Evolutionary conservation across 2,329 filamentous ascomycete genomes (phyloP).

Genomic region (Incumbomyces delicatus): DNA sequence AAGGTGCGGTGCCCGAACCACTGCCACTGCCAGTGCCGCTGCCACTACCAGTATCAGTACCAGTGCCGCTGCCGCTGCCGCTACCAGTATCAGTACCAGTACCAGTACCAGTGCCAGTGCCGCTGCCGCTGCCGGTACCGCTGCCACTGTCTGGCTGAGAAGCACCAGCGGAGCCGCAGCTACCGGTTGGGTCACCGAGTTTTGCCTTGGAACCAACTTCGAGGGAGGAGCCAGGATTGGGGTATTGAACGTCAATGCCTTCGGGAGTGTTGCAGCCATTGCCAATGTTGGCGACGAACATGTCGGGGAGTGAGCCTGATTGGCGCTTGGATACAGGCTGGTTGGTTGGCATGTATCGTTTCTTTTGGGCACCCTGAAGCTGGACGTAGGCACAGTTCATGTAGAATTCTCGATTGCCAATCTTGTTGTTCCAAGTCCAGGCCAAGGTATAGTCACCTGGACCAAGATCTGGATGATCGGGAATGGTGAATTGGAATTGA

Average conservation of each 20-base stretch:
- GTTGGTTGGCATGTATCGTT: slow-evolving; percentile 28
- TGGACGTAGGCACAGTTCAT: slow-evolving; percentile 84
- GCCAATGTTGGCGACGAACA: slow-evolving; percentile 60
- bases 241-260: slow-evolving; percentile 53
- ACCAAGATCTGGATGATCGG: slow-evolving; percentile 49
- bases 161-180: slow-evolving; percentile 18
- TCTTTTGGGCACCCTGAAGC: slow-evolving; percentile 45
- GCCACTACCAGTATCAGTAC: slow-evolving; percentile 9
- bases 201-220: slow-evolving; percentile 10
- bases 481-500: slow-evolving; percentile 62
- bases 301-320: slow-evolving; percentile 52
- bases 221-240: slow-evolving; percentile 51
- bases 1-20: slow-evolving; percentile 7
- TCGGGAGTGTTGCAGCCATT: slow-evolving; percentile 49
- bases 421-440: slow-evolving; percentile 90
- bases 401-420: slow-evolving; percentile 94
- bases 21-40: neutral
- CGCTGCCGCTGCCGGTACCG: neutral
- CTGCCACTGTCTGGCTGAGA: slow-evolving; percentile 5
- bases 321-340: slow-evolving; percentile 19
- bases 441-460: slow-evolving; percentile 71
- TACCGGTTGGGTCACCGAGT: neutral
- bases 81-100: no score
- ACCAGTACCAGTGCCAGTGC: neutral
- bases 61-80: no score